These are phyloP conservation scores for Auriscalpium vulgare DNA, from an alignment of 768 basidiomycete genomes.

Conservation along the genomic window DNA sequence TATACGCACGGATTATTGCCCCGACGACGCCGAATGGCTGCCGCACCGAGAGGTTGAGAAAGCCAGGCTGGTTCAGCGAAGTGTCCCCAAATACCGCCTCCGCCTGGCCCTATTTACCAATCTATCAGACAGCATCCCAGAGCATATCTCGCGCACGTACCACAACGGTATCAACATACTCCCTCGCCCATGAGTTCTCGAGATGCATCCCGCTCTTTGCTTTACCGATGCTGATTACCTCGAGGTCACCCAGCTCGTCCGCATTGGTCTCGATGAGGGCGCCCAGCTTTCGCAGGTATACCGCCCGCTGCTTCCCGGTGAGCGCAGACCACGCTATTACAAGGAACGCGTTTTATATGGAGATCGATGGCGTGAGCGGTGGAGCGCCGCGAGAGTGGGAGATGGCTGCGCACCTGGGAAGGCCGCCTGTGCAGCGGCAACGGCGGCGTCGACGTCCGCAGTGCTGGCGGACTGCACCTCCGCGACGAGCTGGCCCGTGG, in stretches of 20 bases:
- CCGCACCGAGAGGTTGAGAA: background rate
- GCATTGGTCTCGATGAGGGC: slow-evolving; percentile 41
- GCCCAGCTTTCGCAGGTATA: slow-evolving; percentile 40
- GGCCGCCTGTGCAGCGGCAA: slow-evolving; percentile 32
- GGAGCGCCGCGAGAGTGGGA: slow-evolving; percentile 29
- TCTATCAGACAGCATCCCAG: too few relatives aligned
- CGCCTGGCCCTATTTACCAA: background rate
- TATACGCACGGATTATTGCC: background rate
- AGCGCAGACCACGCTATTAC: slow-evolving; percentile 40
- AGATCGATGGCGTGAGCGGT: slow-evolving; percentile 2
- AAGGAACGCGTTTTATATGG: slow-evolving; percentile 34
- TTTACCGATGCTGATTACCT: slow-evolving; percentile 41
- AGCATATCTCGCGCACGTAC: too few relatives aligned
- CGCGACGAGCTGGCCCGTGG: slow-evolving; percentile 31
- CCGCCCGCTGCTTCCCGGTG: slow-evolving; percentile 32
- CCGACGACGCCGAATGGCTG: background rate
- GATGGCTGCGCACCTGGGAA: slow-evolving; percentile 39
- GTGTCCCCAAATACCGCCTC: background rate
- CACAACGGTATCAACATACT: background rate
- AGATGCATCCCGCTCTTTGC: slow-evolving; percentile 9
- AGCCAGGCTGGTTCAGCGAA: background rate
- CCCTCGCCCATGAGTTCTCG: background rate
- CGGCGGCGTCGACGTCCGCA: slow-evolving; percentile 40
- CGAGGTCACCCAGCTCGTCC: slow-evolving; percentile 41
- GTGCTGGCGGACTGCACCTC: slow-evolving; percentile 26